Percentiles rank a stretch among this genome's conserved stretches.
These are phyloP conservation scores for Sodiomyces alkalinus DNA, from an alignment of 2,329 filamentous ascomycete species.

Conservation along the genomic window DNA sequence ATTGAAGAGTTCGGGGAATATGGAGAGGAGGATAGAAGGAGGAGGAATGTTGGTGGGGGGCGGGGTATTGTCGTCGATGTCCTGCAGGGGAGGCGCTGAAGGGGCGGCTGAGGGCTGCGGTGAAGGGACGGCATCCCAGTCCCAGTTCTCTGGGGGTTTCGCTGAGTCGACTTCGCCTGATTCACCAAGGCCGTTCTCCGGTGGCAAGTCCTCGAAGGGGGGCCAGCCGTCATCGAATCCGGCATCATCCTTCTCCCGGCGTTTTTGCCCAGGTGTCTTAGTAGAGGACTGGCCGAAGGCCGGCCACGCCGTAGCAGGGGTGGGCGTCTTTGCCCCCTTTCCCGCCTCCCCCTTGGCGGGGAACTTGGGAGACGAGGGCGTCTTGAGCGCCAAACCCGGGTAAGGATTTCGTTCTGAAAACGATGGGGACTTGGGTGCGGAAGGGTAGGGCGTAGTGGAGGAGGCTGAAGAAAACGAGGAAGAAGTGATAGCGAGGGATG, in stretches of 20 bases:
- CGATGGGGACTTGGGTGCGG: conserved; percentile 34
- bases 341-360: conserved; percentile 15
- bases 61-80: conserved; percentile 22
- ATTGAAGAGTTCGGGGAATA: conserved; percentile 58
- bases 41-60: conserved; percentile 82
- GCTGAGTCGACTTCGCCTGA: conserved; percentile 5
- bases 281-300: conserved; percentile 12
- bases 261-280: background rate
- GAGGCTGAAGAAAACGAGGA: too few relatives aligned
- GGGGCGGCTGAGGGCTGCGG: conserved; percentile 7
- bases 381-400: conserved; percentile 30
- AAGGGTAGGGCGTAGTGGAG: conserved; percentile 23
- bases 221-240: conserved; percentile 27
- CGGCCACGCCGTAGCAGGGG: conserved; percentile 32
- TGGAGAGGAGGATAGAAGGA: conserved; percentile 64
- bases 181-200: conserved; percentile 8
- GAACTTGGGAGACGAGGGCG: conserved; percentile 19
- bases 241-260: conserved; percentile 12
- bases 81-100: too few relatives aligned
- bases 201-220: conserved; percentile 31
- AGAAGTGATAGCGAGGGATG: conserved; percentile 16
- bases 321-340: conserved; percentile 17
- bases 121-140: conserved; percentile 30
- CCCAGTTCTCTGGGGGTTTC: conserved; percentile 23
- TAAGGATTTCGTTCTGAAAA: conserved; percentile 39